Conservation (phyloP, 2,329 filamentous ascomycete genomes). For the Fonsecaea erecta region DNA sequence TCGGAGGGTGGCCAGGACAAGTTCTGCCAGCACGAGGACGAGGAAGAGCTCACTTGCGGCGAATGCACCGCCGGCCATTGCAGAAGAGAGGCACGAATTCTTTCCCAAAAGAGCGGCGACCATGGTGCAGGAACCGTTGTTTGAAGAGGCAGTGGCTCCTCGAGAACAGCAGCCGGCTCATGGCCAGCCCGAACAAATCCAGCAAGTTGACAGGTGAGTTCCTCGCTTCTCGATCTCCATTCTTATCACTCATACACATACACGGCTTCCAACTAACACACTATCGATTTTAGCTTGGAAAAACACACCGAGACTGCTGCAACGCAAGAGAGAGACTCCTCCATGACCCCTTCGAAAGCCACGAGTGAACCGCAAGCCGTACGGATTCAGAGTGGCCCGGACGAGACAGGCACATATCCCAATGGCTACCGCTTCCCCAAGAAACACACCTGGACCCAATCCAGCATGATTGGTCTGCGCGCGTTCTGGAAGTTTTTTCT, state of each 20-base stretch:
- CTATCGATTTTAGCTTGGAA: constrained; percentile 1
- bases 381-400: constrained; percentile 34
- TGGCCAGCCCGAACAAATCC: constrained; percentile 17
- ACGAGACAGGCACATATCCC: constrained; percentile 43
- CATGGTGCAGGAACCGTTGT: constrained; percentile 14
- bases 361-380: constrained; percentile 20
- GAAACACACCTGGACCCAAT: constrained; percentile 43
- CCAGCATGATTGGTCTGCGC: constrained; percentile 40
- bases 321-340: constrained; percentile 17
- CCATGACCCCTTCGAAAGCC: constrained; percentile 19
- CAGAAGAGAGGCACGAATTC: constrained; percentile 34
- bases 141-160: constrained; percentile 19
- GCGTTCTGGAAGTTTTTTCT: constrained; percentile 62
- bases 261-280: too few relatives aligned
- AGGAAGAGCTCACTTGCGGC: constrained; percentile 31
- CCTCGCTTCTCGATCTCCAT: background rate
- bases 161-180: constrained; percentile 8
- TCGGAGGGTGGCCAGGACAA: constrained; percentile 36
- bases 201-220: constrained; percentile 14
- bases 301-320: constrained; percentile 15
- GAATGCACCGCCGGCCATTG: constrained; percentile 20
- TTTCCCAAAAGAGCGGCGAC: constrained; percentile 28
- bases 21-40: constrained; percentile 36
- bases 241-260: too few relatives aligned
- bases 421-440: constrained; percentile 45